These are phyloP conservation scores for Grosmannia serpens DNA, from an alignment of 2,329 filamentous ascomycete species.

Conservation along the genomic window DNA sequence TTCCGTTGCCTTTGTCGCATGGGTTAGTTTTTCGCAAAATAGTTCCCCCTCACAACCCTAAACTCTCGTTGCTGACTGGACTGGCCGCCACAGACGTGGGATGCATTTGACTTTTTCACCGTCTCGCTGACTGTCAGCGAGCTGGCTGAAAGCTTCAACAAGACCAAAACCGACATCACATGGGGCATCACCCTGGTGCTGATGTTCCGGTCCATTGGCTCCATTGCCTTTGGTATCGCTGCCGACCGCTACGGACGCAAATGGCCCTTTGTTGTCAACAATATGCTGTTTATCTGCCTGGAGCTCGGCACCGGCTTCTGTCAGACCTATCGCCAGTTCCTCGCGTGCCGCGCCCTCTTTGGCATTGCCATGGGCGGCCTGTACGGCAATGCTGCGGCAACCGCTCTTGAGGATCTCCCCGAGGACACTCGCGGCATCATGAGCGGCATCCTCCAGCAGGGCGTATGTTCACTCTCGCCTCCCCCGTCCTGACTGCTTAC, in stretches of 20 bases:
- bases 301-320: slow-evolving; percentile 65
- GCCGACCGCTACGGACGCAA: slow-evolving; percentile 73
- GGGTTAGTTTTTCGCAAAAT: slow-evolving; percentile 26
- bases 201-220: slow-evolving; percentile 63
- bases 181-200: slow-evolving; percentile 68
- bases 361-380: slow-evolving; percentile 74
- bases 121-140: slow-evolving; percentile 69
- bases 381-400: slow-evolving; percentile 67
- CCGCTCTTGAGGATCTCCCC: slow-evolving; percentile 53
- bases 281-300: slow-evolving; percentile 48
- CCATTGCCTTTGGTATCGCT: slow-evolving; percentile 63
- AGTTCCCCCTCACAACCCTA: no score
- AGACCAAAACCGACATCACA: slow-evolving; percentile 53
- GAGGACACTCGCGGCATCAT: slow-evolving; percentile 62
- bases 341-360: slow-evolving; percentile 63
- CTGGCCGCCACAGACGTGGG: slow-evolving; percentile 39
- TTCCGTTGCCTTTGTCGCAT: slow-evolving; percentile 60
- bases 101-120: slow-evolving; percentile 77
- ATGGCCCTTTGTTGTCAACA: slow-evolving; percentile 74
- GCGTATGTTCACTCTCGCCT: slow-evolving; percentile 23
- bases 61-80: neutral
- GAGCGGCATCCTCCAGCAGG: slow-evolving; percentile 73
- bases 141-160: slow-evolving; percentile 40
- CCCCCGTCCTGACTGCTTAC: neutral
- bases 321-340: slow-evolving; percentile 57